A percentile compares a stretch with the other conserved stretches of the same genome.
Evolutionary conservation across 1,139 yeast species (phyloP).

Genomic region (Saccharomyces hybrid): DNA sequence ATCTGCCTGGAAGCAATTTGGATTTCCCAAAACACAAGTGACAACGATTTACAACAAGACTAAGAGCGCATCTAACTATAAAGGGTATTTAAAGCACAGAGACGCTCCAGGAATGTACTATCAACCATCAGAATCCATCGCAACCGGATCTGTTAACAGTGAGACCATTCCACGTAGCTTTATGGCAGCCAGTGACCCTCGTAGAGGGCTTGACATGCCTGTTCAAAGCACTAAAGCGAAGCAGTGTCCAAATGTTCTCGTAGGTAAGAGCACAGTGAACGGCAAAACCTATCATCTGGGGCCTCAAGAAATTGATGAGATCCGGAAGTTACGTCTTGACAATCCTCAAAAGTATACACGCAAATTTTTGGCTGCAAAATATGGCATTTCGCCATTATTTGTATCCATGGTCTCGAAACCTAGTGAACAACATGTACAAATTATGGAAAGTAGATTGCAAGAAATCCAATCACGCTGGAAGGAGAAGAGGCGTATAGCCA

Average conservation of each 20-base stretch:
- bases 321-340: conserved; percentile 49
- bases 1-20: neutral
- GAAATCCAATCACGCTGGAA: conserved; percentile 45
- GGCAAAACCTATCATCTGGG: conserved; percentile 54
- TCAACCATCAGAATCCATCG: conserved; percentile 28
- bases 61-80: conserved; percentile 29
- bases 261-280: conserved; percentile 13
- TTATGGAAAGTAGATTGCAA: conserved; percentile 41
- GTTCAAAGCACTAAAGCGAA: conserved; percentile 11
- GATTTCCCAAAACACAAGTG: neutral
- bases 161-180: conserved; percentile 32
- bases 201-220: conserved; percentile 11
- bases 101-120: conserved; percentile 27
- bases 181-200: conserved; percentile 26
- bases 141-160: conserved; percentile 30
- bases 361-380: conserved; percentile 58
- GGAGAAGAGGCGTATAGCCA: conserved; percentile 38
- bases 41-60: conserved; percentile 29
- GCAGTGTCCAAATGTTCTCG: conserved; percentile 25
- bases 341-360: conserved; percentile 66
- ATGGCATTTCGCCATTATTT: conserved; percentile 47
- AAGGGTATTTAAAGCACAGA: conserved; percentile 24
- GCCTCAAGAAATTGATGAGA: conserved; percentile 53
- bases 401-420: conserved; percentile 47
- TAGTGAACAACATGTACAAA: conserved; percentile 34